Conservation (phyloP, 257 asterid species). For the Ajuga chamaepitys region DNA sequence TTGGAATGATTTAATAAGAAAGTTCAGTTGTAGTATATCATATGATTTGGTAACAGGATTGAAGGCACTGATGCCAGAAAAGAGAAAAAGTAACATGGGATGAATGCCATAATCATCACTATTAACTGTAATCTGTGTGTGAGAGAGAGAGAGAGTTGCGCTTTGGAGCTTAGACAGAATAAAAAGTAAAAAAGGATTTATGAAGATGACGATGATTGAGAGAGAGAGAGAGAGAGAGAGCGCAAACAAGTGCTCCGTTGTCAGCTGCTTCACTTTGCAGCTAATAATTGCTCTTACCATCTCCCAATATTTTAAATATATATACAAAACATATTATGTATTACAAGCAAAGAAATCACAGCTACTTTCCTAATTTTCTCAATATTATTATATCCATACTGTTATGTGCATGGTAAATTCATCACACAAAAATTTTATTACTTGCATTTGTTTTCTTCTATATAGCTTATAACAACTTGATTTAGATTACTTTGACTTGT, state of each 20-base stretch:
- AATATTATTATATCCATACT: no score
- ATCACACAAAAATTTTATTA: no score
- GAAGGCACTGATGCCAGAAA: slow-evolving; percentile 9
- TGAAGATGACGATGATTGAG: slow-evolving; percentile 39
- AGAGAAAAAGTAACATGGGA: slow-evolving; percentile 12
- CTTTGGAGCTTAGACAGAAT: slow-evolving; percentile 12
- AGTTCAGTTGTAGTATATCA: not conserved
- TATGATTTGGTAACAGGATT: slow-evolving; percentile 9
- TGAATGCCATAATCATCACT: slow-evolving; percentile 27
- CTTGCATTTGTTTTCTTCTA: not conserved
- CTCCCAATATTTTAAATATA: slow-evolving; percentile 3
- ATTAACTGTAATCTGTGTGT: slow-evolving; percentile 21
- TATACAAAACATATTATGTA: not conserved
- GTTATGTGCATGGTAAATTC: no score
- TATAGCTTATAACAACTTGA: no score
- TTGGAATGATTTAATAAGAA: slow-evolving; percentile 2
- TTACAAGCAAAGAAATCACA: not conserved
- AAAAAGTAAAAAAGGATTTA: slow-evolving; percentile 21
- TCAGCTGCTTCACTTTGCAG: slow-evolving; percentile 33
- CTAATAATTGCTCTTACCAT: slow-evolving; percentile 33
- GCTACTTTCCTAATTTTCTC: not conserved
- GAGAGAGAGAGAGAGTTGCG: slow-evolving; percentile 10
- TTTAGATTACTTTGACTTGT: no score
- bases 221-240: not conserved
- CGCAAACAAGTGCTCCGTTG: slow-evolving; percentile 17